A percentile compares a stretch with the other conserved stretches of the same genome.
Conservation (phyloP, 306 rosid species). For the Canavalia gladiata region DNA sequence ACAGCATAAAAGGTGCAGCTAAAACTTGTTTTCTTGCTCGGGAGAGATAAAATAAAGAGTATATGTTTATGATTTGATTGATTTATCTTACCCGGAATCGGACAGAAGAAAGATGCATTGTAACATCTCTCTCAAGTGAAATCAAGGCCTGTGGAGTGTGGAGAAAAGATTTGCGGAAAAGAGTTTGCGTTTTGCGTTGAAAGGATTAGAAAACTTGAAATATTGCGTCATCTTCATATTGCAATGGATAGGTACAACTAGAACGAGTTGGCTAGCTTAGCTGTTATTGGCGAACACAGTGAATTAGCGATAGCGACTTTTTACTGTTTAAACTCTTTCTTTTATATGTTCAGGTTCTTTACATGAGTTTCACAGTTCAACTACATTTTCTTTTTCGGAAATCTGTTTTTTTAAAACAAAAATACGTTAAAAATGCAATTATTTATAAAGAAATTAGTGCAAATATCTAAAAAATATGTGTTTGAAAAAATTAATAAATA, state of each 20-base stretch:
- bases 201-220: not conserved
- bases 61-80: not conserved
- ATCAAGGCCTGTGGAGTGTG: not conserved
- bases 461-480: too few relatives aligned
- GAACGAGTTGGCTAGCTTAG: not conserved
- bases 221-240: not conserved
- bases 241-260: not conserved
- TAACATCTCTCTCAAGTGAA: slow-evolving; percentile 58
- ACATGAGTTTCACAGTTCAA: too few relatives aligned
- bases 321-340: too few relatives aligned
- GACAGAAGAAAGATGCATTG: slow-evolving; percentile 95
- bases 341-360: too few relatives aligned
- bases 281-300: not conserved
- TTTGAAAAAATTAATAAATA: too few relatives aligned
- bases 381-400: too few relatives aligned
- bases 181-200: too few relatives aligned
- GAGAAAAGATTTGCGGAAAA: not conserved
- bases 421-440: too few relatives aligned
- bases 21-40: not conserved
- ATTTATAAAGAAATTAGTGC: too few relatives aligned
- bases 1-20: not conserved
- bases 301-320: too few relatives aligned
- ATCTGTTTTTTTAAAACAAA: too few relatives aligned
- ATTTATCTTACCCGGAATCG: slow-evolving; percentile 77
- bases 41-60: not conserved